Conservation (phyloP, 2,329 filamentous ascomycete genomes). For the Teratosphaeria destructans region DNA sequence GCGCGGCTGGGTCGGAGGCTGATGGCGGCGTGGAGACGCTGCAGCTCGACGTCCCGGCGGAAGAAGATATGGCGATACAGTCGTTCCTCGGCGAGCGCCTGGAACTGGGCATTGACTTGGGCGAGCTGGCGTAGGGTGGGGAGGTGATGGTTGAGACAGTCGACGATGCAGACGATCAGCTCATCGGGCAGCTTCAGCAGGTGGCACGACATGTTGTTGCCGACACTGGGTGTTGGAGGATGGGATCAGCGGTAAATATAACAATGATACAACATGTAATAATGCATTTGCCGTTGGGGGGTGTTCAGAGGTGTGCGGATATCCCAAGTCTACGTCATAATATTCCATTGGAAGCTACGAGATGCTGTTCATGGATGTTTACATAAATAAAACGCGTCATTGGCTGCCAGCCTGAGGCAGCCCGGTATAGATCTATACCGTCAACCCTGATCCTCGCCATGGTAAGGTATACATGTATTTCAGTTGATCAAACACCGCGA, state of each 20-base stretch:
- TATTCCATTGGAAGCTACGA: too few species aligned
- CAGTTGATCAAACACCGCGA: background rate
- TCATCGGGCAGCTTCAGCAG: conserved; percentile 2
- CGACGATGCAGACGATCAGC: conserved; percentile 1
- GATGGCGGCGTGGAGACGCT: background rate
- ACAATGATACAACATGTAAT: too few species aligned
- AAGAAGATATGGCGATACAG: conserved; percentile 5
- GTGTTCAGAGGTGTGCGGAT: too few species aligned
- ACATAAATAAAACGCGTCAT: background rate
- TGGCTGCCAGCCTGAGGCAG: background rate
- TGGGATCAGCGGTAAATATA: too few species aligned
- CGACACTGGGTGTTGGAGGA: too few species aligned
- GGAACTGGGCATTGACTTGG: background rate
- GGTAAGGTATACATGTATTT: too few species aligned
- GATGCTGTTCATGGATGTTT: background rate
- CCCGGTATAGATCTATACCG: too few species aligned
- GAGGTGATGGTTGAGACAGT: background rate
- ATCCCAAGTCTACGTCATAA: too few species aligned
- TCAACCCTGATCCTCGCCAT: background rate
- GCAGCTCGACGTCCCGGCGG: background rate
- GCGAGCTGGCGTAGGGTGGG: background rate
- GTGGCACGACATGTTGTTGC: background rate
- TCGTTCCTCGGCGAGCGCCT: conserved; percentile 2
- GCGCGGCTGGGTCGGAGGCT: background rate
- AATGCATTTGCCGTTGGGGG: too few species aligned